phyloP scores from a whole-genome alignment of 2,329 filamentous ascomycete species.

The Colletotrichum trifolii region DNA sequence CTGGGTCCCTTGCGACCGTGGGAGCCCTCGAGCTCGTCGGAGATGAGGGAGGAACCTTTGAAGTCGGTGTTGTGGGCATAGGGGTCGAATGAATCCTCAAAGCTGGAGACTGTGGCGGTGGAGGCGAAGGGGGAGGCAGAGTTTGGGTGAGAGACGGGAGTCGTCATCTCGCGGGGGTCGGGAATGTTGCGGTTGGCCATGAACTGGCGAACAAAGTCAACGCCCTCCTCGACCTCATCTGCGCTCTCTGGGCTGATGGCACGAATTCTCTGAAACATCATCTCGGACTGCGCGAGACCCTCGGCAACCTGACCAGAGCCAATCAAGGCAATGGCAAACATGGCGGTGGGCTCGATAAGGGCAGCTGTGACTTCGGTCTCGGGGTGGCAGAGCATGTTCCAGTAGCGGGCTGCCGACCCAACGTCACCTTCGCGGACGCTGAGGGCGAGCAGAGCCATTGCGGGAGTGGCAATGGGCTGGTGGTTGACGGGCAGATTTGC shows the following conservation, averaged over 20 bases:
- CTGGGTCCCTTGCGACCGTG: slow-evolving; percentile 78
- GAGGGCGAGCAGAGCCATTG: slow-evolving; percentile 87
- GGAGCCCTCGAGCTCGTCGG: slow-evolving; percentile 86
- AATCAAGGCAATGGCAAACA: slow-evolving; percentile 91
- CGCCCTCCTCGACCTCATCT: slow-evolving; percentile 88
- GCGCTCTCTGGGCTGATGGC: slow-evolving; percentile 67
- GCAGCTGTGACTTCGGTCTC: slow-evolving; percentile 68
- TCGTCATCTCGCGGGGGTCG: slow-evolving; percentile 65
- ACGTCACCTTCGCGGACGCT: slow-evolving; percentile 86
- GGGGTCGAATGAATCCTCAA: slow-evolving; percentile 89
- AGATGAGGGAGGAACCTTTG: slow-evolving; percentile 90
- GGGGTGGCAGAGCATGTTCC: slow-evolving; percentile 76
- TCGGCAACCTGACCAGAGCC: slow-evolving; percentile 87
- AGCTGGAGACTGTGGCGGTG: slow-evolving; percentile 67
- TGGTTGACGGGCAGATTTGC: slow-evolving; percentile 65
- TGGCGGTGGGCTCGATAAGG: slow-evolving; percentile 87
- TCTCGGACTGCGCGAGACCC: slow-evolving; percentile 80
- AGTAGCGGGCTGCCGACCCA: slow-evolving; percentile 80
- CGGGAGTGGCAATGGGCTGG: slow-evolving; percentile 64
- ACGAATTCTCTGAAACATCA: slow-evolving; percentile 88
- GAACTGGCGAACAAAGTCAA: slow-evolving; percentile 73
- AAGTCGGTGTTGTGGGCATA: slow-evolving; percentile 92
- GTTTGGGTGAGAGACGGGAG: slow-evolving; percentile 58
- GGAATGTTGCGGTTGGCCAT: slow-evolving; percentile 66
- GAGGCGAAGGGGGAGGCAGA: slow-evolving; percentile 65